phyloP scores from a whole-genome alignment of 2,329 filamentous ascomycete species.

The Calonectria pauciramosa region DNA sequence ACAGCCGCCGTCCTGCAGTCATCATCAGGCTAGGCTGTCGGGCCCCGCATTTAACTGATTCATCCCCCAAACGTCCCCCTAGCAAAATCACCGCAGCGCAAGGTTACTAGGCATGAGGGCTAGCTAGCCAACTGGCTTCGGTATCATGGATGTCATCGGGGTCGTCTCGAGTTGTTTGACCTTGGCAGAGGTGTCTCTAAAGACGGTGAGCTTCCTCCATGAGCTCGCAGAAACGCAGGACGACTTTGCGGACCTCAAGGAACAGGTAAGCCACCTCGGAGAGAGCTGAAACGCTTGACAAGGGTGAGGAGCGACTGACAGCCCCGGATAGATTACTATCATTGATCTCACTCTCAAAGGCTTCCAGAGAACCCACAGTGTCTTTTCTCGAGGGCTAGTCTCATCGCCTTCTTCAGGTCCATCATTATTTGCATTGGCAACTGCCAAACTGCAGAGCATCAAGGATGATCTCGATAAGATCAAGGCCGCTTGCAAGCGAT shows the following conservation, averaged over 20 bases:
- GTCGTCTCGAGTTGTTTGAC: neutral
- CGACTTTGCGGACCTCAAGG: neutral
- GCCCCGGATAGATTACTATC: neutral
- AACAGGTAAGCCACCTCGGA: neutral
- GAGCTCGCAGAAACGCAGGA: neutral
- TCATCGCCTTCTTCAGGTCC: neutral
- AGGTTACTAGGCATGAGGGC: too few species aligned
- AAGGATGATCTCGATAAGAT: neutral
- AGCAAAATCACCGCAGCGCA: neutral
- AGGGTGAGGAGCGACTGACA: neutral
- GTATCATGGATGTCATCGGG: neutral
- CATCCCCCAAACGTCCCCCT: neutral
- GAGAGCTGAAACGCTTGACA: too few species aligned
- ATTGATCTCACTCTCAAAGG: neutral
- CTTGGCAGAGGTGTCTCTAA: neutral
- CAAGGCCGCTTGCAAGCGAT: neutral
- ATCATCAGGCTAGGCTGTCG: neutral
- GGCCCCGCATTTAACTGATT: neutral
- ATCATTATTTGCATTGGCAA: neutral
- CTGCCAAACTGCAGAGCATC: neutral
- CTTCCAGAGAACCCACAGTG: neutral
- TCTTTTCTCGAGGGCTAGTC: neutral
- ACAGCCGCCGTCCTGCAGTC: neutral
- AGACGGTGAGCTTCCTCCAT: neutral
- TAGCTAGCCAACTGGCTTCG: neutral